These are phyloP conservation scores for Suillus spraguei DNA, from an alignment of 768 basidiomycete genomes.

Conservation along the genomic window DNA sequence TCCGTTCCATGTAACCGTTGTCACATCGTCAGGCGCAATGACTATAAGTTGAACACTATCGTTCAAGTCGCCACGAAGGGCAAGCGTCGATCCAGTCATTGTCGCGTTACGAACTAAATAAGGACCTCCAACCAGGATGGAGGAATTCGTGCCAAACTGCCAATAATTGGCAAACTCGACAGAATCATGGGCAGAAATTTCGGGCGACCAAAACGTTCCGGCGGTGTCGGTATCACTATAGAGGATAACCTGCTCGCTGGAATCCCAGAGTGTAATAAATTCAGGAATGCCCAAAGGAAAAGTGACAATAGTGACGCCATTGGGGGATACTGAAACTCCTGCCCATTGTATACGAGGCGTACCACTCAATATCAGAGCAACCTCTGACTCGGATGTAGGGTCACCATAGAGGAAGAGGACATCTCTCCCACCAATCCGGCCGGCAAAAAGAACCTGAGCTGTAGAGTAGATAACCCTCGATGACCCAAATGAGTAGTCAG, in stretches of 20 bases:
- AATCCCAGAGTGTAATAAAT: conserved; percentile 66
- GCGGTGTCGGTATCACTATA: conserved; percentile 69
- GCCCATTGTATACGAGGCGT: conserved; percentile 41
- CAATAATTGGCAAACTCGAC: conserved; percentile 62
- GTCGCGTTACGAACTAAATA: conserved; percentile 62
- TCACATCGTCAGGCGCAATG: conserved; percentile 57
- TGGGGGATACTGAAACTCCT: conserved; percentile 22
- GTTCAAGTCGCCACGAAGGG: conserved; percentile 70
- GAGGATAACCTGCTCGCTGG: conserved; percentile 64
- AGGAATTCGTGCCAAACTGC: conserved; percentile 71
- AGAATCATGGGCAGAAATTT: conserved; percentile 44
- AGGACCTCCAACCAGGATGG: conserved; percentile 66
- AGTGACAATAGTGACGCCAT: conserved; percentile 46
- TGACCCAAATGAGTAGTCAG: conserved; percentile 70
- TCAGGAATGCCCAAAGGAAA: conserved; percentile 60
- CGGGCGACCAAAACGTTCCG: conserved; percentile 77
- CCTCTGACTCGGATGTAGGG: conserved; percentile 56
- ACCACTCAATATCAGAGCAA: conserved; percentile 47
- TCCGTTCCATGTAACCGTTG: conserved; percentile 75
- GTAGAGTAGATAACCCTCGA: conserved; percentile 70
- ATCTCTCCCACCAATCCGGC: conserved; percentile 59
- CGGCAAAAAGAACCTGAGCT: conserved; percentile 70
- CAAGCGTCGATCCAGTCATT: conserved; percentile 51
- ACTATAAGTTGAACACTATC: conserved; percentile 58
- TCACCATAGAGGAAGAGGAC: conserved; percentile 66